Base-by-base conservation (phyloP, 2,329 filamentous ascomycete genomes). In the Tolypocladium tropicale region DNA sequence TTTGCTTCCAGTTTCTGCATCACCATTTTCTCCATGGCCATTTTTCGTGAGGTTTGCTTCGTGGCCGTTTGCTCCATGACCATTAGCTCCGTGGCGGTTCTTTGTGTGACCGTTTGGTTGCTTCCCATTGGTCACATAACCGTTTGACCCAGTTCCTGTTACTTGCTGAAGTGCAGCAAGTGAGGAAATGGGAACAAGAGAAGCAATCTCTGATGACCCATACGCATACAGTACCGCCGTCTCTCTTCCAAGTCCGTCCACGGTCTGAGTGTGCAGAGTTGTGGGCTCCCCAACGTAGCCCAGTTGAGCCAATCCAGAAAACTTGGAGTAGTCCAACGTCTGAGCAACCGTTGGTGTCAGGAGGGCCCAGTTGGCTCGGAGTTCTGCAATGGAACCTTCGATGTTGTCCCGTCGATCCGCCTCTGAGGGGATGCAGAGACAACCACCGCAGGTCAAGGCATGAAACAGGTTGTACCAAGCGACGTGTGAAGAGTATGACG, bases 351-450 rank as follows among this genome's bases (percentile, higher is more conserved):
- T 50, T 1, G 55, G 55, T 6, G 55, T 48, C 18, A 56, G 12
- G 21, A 53, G 41, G 12, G 43, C 51, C 25, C 30, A 36, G 18
- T 53, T 56, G 12, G 55, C 55, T n/a, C 41, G 41, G n/a, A 56
- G 21, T 2, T 30, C 33, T 12, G 51, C 43, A 4, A 56, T 53
- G 7, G 51, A 53, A 1, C 34, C 51, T 30, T 46, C 32, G n/a
- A 56, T 25, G 43, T 53, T 56, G 33, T 23, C n/a, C 21, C 25
- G 39, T 25, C 55, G 51, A 28, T 56, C 51, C 6, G 41, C 9
- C 9, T 56, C 55, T 5, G 51, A 53, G 11, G 55, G 55, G 16
- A 56, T 48, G 48, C 55, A 57, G 3, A 57, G 53, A 25, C 55
- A 57, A 12, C 52, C 55, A 3, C 53, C 55, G 23, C 39, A 52